A percentile compares a stretch with the other conserved stretches of the same genome.
These are phyloP conservation scores for Suillus hirtellus DNA, from an alignment of 768 basidiomycete species.

Conservation along the genomic window DNA sequence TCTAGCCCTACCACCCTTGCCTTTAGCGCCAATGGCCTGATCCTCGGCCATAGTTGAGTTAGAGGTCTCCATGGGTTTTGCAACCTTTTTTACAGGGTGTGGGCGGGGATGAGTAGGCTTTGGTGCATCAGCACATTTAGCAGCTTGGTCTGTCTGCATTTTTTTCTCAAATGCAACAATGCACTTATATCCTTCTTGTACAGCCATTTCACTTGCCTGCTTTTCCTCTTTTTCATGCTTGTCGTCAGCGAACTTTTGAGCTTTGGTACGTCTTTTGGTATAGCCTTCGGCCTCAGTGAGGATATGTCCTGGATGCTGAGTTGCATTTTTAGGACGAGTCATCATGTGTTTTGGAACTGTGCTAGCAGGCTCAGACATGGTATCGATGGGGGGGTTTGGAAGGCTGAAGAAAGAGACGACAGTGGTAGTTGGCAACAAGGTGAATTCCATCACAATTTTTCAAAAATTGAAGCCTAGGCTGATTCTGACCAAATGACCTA, in stretches of 20 bases:
- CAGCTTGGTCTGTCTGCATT: not conserved
- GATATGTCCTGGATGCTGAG: too few relatives aligned
- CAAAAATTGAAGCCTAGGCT: too few relatives aligned
- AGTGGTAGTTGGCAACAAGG: too few relatives aligned
- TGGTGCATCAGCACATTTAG: not conserved
- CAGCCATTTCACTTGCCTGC: not conserved
- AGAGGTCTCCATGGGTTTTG: too few relatives aligned
- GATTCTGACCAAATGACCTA: too few relatives aligned
- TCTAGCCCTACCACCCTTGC: not conserved
- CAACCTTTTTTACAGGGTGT: not conserved
- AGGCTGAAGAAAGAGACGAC: not conserved
- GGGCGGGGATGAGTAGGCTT: not conserved
- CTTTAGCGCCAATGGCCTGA: not conserved
- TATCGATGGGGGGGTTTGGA: too few relatives aligned
- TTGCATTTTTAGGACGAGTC: too few relatives aligned
- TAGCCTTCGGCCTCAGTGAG: too few relatives aligned
- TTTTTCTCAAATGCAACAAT: not conserved
- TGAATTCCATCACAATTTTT: too few relatives aligned
- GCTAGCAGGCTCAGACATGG: not conserved
- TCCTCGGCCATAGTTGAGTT: not conserved
- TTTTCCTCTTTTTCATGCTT: not conserved
- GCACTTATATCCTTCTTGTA: not conserved
- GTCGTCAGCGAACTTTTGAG: not conserved
- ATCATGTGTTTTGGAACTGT: too few relatives aligned
- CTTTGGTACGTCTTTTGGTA: not conserved